Evolutionary conservation across 768 basidiomycete genomes (phyloP), one percentile per base, ranked within the genome.

Genomic region (Roridomyces roridus): DNA sequence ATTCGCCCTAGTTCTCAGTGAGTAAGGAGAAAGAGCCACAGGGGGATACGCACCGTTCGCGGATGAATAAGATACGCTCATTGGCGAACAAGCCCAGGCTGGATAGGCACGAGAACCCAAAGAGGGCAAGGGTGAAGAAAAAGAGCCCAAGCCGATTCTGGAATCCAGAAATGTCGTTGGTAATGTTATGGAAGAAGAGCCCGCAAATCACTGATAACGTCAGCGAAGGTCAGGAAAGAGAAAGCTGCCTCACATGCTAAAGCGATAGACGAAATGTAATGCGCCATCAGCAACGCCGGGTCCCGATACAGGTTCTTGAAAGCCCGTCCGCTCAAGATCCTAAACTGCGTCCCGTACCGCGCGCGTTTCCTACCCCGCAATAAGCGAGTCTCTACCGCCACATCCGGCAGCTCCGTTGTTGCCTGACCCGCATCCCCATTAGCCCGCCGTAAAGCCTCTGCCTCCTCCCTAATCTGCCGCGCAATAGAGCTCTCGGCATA

Each of bases 291-390:
- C 51, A 99, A 72, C 44, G 95, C 89, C 0, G 96, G 96, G 67
- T 99, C 94, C 23, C 96, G 81, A 70, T 99, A 98, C 57, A 99
- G 73, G 68, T 98, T 98, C 83, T 98, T 98, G 82, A 99, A 98
- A 20, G 96, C 95, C 54, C 97, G 76, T 23, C 96, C 96, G 69
- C 94, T 97, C 69, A 99, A 74, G 53, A 98, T 96, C 69, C 85
- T 83, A 68, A 99, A 98, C 76, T 99, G 97, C 17, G 91, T 96
- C 39, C 79, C 80, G 85, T 88, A 94, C 60, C 84, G 89, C 7
- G 96, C 97, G 51, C 94, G 83, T 72, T 89, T 86, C 64, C 87
- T 76, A 15, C 89, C 89, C 46, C 88, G 73, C 67, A 94, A 70
- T 55, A 91, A 65, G 46, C 80, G 74, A 34, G 84, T 90, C 73